Conservation (phyloP, 345 rosid species). For the Arabidopsis suecica region DNA sequence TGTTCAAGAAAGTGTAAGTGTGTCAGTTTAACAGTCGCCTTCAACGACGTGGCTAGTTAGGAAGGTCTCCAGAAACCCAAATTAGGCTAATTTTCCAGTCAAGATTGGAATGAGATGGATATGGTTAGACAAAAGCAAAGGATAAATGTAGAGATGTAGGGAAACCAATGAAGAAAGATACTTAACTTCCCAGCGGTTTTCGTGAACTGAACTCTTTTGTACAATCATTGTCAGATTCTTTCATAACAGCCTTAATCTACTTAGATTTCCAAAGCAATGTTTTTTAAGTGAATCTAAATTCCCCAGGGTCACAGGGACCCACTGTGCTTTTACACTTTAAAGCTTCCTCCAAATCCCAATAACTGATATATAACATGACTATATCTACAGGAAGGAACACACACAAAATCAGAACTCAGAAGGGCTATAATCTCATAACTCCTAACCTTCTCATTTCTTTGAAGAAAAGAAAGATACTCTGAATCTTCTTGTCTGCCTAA, state of each 20-base stretch:
- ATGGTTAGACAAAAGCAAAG: conserved; percentile 58
- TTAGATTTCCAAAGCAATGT: conserved; percentile 59
- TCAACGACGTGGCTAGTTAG: background rate
- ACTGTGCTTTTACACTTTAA: conserved; percentile 68
- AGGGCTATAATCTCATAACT: conserved; percentile 47
- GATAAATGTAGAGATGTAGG: conserved; percentile 52
- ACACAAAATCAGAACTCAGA: conserved; percentile 41
- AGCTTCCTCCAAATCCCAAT: conserved; percentile 54
- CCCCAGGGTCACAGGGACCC: conserved; percentile 59
- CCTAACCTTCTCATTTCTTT: conserved; percentile 50
- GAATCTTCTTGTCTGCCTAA: conserved; percentile 51
- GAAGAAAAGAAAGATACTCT: conserved; percentile 50
- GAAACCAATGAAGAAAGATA: conserved; percentile 60
- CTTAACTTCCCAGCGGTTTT: conserved; percentile 76
- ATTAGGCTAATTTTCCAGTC: conserved; percentile 16
- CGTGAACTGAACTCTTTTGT: conserved; percentile 55
- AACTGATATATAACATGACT: conserved; percentile 56
- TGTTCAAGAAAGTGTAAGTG: conserved; percentile 17
- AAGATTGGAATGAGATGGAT: conserved; percentile 26
- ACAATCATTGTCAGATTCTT: conserved; percentile 78
- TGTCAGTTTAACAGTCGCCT: conserved; percentile 12
- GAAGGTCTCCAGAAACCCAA: background rate
- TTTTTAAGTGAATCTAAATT: conserved; percentile 67
- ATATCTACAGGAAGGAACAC: conserved; percentile 64
- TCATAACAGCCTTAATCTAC: conserved; percentile 69